Evolutionary conservation across 2,329 filamentous ascomycete species (phyloP), one percentile per base, ranked within the genome.

Genomic region (Fusarium pseudonygamai): DNA sequence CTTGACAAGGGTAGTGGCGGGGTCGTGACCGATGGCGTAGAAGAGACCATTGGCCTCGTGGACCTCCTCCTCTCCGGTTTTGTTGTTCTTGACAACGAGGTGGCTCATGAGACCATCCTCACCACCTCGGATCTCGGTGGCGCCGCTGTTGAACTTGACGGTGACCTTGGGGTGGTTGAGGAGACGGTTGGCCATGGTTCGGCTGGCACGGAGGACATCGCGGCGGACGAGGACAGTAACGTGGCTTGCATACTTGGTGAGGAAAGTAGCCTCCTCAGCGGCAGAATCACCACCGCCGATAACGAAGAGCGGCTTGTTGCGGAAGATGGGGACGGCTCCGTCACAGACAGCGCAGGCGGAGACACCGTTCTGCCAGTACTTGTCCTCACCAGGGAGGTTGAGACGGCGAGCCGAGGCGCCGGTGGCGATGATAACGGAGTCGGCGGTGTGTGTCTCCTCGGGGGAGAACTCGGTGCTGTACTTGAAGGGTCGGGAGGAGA

Each of bases 331-430:
- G 52, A 98, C 92, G 56, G 95, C 96, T 73, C 96, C 96, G 81
- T 99, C 96, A 85, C 96, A 99, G 55, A 99, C 96, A 39, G 96
- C 96, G 84, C 96, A 99, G 56, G 96, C 96, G 59, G 93, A 96
- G 81, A 99, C 94, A 76, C 96, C 96, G 82, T 93, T 96, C 82
- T 97, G 95, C 97, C 97, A 99, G 89, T 95, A 99, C 82, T 92
- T 93, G 62, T 97, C 93, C 87, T 99, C 96, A 61, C 96, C 97
- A 18, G 91, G 87, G 52, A 99, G 89, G 82, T 92, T 87, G 62
- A 99, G 86, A 72, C 97, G 90, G 75, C 93, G 89, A 40, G 96
- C 96, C 72, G 96, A 97, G 55, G 97, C 96, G 76, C 96, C 96
- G 2, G 96, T 99, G 45, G 96, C 97, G 75, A 99, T 91, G 84